phyloP scores from a whole-genome alignment of 305 asterid genomes.

The Ilex paraguariensis region DNA sequence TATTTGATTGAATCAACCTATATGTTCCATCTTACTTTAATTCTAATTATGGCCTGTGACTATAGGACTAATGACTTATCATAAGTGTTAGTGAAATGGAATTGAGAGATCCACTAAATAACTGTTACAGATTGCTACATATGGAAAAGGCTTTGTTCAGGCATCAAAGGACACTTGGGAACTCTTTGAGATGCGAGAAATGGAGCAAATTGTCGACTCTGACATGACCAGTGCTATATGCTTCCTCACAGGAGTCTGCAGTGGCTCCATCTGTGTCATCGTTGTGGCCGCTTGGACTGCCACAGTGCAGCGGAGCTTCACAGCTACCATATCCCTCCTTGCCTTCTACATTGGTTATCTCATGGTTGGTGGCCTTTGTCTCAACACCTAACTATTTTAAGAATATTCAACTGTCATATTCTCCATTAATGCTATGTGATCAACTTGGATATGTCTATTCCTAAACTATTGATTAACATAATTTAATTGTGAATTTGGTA shows the following conservation, averaged over 20 bases:
- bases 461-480: constrained; percentile 3
- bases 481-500: constrained; percentile 4
- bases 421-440: constrained; percentile 13
- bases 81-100: neutral
- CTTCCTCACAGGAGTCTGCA: constrained; percentile 86
- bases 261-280: constrained; percentile 81
- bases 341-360: constrained; percentile 87
- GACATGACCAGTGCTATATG: constrained; percentile 90
- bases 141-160: constrained; percentile 74
- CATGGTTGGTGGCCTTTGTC: constrained; percentile 47
- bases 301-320: constrained; percentile 60
- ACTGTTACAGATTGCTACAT: constrained; percentile 69
- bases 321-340: constrained; percentile 59
- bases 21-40: too few relatives aligned
- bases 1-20: too few relatives aligned
- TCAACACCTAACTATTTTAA: neutral
- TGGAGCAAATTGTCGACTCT: constrained; percentile 71
- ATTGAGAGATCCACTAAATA: constrained; percentile 1
- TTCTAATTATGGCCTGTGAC: too few relatives aligned
- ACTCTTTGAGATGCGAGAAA: constrained; percentile 60
- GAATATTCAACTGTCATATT: neutral
- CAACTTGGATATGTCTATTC: constrained; percentile 18
- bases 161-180: constrained; percentile 97
- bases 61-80: too few relatives aligned
- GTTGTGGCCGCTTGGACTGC: constrained; percentile 78